A percentile compares a stretch with the other conserved stretches of the same genome.
These are phyloP conservation scores for Geotrichum siamense DNA, from an alignment of 1,139 yeast genomes.

Conservation along the genomic window DNA sequence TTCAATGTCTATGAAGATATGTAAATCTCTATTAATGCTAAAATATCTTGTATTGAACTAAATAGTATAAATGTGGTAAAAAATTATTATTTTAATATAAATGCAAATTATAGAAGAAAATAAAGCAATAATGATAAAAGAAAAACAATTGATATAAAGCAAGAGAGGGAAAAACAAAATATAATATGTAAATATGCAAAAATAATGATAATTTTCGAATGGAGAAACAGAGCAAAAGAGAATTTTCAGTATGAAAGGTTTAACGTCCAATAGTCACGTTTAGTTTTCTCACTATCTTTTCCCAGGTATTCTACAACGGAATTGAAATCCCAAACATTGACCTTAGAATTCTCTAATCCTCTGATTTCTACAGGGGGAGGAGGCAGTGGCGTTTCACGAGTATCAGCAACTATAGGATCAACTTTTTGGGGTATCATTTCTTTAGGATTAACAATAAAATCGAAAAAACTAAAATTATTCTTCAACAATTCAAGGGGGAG, in stretches of 20 bases:
- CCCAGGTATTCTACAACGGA: not conserved
- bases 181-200: no score
- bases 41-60: no score
- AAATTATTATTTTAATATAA: no score
- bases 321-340: slow-evolving; percentile 1
- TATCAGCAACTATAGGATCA: not conserved
- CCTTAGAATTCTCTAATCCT: not conserved
- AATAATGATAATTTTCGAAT: no score
- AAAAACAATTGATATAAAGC: no score
- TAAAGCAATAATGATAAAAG: no score
- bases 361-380: not conserved
- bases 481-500: not conserved
- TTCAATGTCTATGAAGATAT: no score
- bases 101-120: no score
- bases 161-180: no score
- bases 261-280: not conserved
- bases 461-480: not conserved
- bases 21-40: no score
- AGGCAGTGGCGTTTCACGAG: not conserved
- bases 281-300: not conserved
- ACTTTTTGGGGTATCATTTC: not conserved
- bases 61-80: no score
- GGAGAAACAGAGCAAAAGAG: no score
- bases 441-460: not conserved
- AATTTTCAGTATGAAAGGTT: not conserved